Evolutionary conservation across 495 filamentous ascomycete species (phyloP).

Genomic region (Chaetomium cochliodes): DNA sequence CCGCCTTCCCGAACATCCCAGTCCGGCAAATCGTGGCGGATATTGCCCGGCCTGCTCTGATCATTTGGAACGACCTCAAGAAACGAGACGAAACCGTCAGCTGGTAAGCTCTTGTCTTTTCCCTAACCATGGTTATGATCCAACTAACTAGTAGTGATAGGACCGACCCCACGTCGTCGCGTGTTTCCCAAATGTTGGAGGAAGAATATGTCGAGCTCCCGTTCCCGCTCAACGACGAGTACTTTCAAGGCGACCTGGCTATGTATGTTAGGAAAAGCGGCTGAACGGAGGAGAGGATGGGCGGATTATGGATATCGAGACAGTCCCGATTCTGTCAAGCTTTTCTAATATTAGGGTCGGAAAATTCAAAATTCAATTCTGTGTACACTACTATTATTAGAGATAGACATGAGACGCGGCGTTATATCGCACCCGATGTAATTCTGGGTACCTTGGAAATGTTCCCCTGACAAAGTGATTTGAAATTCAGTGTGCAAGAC

Average conservation of each 20-base stretch:
- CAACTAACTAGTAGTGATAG: background rate
- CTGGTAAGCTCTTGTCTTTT: background rate
- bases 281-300: background rate
- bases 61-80: conserved; percentile 33
- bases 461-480: too few species aligned
- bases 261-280: conserved; percentile 2
- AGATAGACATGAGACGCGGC: too few species aligned
- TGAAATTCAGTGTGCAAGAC: too few species aligned
- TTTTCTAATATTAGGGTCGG: too few species aligned
- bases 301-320: too few species aligned
- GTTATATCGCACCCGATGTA: background rate
- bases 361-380: too few species aligned
- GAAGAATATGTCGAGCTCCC: conserved; percentile 11
- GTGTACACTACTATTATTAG: too few species aligned
- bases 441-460: background rate
- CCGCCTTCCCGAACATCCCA: conserved; percentile 29
- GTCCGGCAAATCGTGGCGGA: conserved; percentile 39
- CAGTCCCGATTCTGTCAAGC: too few species aligned
- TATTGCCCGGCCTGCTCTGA: conserved; percentile 32
- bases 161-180: background rate
- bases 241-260: background rate
- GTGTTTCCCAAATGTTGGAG: conserved; percentile 8
- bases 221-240: background rate
- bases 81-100: background rate
- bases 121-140: background rate